Evolutionary conservation across 345 rosid genomes (phyloP), one percentile per base, ranked within the genome.

Genomic region (Syzygium jambos): DNA sequence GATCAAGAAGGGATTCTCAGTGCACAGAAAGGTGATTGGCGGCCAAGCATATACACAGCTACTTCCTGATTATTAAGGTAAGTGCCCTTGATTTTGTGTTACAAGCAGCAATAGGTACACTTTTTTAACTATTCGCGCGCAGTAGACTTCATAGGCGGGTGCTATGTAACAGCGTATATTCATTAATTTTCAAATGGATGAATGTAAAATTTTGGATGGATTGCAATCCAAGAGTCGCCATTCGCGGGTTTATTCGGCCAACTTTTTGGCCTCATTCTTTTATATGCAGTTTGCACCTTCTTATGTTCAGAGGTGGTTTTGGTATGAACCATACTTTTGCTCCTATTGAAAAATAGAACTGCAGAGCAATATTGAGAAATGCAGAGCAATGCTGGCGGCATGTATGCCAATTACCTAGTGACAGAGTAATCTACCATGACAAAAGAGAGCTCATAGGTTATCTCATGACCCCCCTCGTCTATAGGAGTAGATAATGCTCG

Each of bases 11-110:
- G 98, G 83, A 88, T 95, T 21, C 95, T 98, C 88, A 94, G 98
- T 78, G 98, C 99, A 30, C 98, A 96, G 88, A 98, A 98, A 92
- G 97, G 98, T 51, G 87, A 94, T 21, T 96, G 98, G 99, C 92
- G 98, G 89, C 99, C 99, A 49, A 86, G 92, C 34, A 88, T 91
- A 84, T 87, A 83, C 54, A 92, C 92, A 85, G 87, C 91, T 87
- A 85, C 91, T 34, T 82, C 92, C 59, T 94, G 89, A 93, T 86
- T 68, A 41, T 41, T 16, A 27, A 63, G 84, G 73, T 51, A 65
- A 84, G 53, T 52, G 65, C 59, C 23, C 59, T 29, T 27, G 9
- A 78, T 41, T 52, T 77, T 85, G 54, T 85, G 21, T 55, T 51
- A 29, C 27, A 43, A n/a, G 52, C 53, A 17, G 30, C 63, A 56